phyloP scores from a whole-genome alignment of 2,329 filamentous ascomycete genomes.

The Ophiostoma sp. region DNA sequence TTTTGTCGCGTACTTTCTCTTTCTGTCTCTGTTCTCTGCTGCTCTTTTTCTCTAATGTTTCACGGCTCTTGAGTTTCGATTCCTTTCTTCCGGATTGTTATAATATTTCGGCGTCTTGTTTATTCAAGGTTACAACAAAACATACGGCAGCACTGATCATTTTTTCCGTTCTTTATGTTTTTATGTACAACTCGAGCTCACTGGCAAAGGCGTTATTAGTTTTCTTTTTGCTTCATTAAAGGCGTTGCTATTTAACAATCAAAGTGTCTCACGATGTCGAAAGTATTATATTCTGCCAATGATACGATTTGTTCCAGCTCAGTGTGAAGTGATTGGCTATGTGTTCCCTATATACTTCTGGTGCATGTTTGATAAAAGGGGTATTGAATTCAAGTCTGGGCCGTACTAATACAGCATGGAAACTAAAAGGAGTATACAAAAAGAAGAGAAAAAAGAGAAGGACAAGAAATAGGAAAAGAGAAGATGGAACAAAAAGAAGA shows the following conservation, averaged over 20 bases:
- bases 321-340: background rate
- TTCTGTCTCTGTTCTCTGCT: background rate
- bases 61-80: background rate
- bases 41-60: background rate
- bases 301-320: background rate
- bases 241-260: slow-evolving; percentile 1
- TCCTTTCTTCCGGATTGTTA: background rate
- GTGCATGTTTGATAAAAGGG: background rate
- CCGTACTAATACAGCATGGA: background rate
- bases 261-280: background rate
- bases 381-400: background rate
- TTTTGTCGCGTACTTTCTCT: background rate
- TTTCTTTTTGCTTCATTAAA: background rate
- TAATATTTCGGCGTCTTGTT: background rate
- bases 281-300: background rate
- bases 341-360: background rate
- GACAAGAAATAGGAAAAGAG: background rate
- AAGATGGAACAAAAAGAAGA: background rate
- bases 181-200: background rate
- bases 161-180: background rate
- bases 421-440: background rate
- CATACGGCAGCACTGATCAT: background rate
- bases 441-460: background rate
- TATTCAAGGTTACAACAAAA: background rate
- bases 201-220: background rate